These are phyloP conservation scores for Vanrija sp. DNA, from an alignment of 1,284 basidiomycete genomes.

Conservation along the genomic window DNA sequence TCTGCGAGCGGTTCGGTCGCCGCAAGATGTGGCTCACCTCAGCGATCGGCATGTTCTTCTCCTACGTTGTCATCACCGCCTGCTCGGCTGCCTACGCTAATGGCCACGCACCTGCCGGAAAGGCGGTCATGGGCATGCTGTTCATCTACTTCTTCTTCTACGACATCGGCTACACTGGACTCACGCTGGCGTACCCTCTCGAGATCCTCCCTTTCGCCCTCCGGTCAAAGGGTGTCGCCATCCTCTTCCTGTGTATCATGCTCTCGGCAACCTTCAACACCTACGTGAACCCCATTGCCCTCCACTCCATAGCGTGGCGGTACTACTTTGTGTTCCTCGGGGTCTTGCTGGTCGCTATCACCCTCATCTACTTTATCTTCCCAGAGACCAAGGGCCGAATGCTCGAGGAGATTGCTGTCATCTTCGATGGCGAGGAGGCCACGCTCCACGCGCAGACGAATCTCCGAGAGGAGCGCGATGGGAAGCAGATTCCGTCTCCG, in stretches of 20 bases:
- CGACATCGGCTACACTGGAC: conserved; percentile 7
- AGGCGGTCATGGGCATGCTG: conserved; percentile 14
- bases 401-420: conserved; percentile 23
- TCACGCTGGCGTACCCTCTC: conserved; percentile 17
- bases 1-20: conserved; percentile 23
- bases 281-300: conserved; percentile 23
- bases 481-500: no score
- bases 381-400: conserved; percentile 29
- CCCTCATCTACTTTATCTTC: conserved; percentile 17
- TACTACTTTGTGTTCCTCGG: conserved; percentile 36
- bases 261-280: conserved; percentile 12
- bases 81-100: conserved; percentile 20
- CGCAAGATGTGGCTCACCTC: conserved; percentile 23
- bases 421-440: conserved; percentile 16
- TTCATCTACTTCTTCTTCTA: conserved; percentile 10
- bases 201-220: conserved; percentile 22
- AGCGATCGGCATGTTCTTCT: conserved; percentile 16
- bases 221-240: conserved; percentile 12
- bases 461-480: no score
- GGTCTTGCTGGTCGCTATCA: conserved; percentile 13
- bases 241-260: conserved; percentile 3
- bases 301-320: conserved; percentile 27
- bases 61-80: conserved; percentile 16
- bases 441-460: no score
- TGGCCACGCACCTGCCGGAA: conserved; percentile 18